Base-by-base conservation (phyloP, 306 rosid genomes). In the Comarum palustre region DNA sequence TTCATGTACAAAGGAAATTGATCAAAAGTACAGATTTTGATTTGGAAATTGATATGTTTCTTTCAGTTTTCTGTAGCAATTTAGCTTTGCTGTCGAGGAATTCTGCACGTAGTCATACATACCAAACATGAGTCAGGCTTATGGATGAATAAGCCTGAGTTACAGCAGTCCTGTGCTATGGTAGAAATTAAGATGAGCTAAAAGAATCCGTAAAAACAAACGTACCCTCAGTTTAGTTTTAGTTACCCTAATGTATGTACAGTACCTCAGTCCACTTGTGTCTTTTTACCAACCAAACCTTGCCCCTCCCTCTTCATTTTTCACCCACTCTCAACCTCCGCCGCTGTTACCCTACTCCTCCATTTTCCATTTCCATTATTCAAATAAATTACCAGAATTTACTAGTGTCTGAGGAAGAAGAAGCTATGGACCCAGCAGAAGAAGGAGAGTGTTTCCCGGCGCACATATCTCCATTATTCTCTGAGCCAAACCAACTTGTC, bases 391-490 rank as follows among this genome's bases (percentile, higher is more conserved):
- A 57, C 63, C 61, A 20, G 1, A 52, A 52, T n/a, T 20, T 52
- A 8, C 22, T 61, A 7, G 24, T 12, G 19, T 0, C 24, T 2
- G 27, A 19, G 58, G 38, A 63, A 14, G 39, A 29, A 29, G 31
- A 29, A 29, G 31, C 31, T 29, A 29, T 29, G 31, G 31, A 29
- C 31, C 31, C 83, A 58, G 64, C 32, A 2, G 10, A 1, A 27
- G 17, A 1, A 25, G 64, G 1, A 10, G 61, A 4, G 8, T 5
- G 41, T 15, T 84, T 91, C 73, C 86, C 92, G n/a, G 82, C 66
- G 80, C 83, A 67, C 45, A 84, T 84, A 52, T 70, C 90, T 29
- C 90, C 98, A 25, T 91, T 88, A 25, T 91, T 88, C 66, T 92
- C 97, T 9, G 94, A 89, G 25, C 54, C 94, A 7, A 22, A 29